Base-by-base conservation (phyloP, 1,284 basidiomycete species). In the Mycosarcoma mackinlayi region DNA sequence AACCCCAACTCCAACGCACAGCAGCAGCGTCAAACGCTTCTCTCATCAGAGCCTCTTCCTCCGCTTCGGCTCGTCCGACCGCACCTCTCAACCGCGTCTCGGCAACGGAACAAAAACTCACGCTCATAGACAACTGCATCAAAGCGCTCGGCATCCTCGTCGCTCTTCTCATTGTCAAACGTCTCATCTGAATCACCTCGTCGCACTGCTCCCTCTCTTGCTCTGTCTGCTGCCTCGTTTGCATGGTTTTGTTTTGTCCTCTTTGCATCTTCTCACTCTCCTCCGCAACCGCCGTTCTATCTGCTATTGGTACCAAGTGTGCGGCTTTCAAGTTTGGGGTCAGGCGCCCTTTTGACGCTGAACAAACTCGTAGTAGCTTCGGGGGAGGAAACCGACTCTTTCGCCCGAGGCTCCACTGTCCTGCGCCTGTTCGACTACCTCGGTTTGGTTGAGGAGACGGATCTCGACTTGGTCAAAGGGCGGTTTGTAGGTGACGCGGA, bases 381-480 rank as follows among this genome's bases (percentile, higher is more conserved):
- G 46, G 0, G 68, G 66, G 1, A 79, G 28, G 54, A 79, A 77
- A 10, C 75, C 77, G 0, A 76, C 71, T 11, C 73, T 48, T 18
- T 56, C 55, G 0, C 53, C 68, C 5, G 52, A 58, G 3, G 21
- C 54, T 10, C 55, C 59, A 4, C 46, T 30, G 33, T 76, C 69
- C 21, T 73, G 62, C 45, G 67, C 61, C 40, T 78, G 38, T 27
- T 57, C 34, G 5, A 31, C 0, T 4, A 76, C 47, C 37, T 75
- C 62, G 3, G 41, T 19, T 13, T 42, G 6, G 18, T 31, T 44
- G 19, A 65, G 41, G 6, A 16, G 23, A 38, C 55, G 25, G 5
- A 65, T 55, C 25, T 59, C 41, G 37, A 79, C 45, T 4, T 61
- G 39, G 1, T 68, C 28, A 14, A 77, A 80, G 1, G 78, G 75